These are phyloP conservation scores for Gossypium longicalyx DNA, from an alignment of 345 rosid genomes.

Conservation along the genomic window DNA sequence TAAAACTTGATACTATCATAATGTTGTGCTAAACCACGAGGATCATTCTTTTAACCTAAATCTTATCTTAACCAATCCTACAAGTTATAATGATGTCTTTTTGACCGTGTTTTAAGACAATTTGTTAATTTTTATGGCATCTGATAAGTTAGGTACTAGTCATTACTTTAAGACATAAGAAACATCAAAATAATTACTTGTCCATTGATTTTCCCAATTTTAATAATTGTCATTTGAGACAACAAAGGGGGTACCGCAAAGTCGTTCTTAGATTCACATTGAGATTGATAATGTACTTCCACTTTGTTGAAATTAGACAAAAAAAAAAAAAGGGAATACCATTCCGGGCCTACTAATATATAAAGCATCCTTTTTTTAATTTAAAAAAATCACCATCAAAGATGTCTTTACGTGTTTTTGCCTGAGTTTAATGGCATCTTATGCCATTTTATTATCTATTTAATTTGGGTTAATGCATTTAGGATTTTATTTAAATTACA, in stretches of 20 bases:
- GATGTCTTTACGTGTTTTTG: background rate
- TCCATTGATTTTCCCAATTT: constrained; percentile 9
- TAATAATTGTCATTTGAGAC: constrained; percentile 12
- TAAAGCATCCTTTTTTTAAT: background rate
- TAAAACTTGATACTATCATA: constrained; percentile 21
- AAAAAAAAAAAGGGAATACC: constrained; percentile 9
- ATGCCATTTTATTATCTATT: background rate
- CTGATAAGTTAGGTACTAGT: background rate
- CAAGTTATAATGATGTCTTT: constrained; percentile 20
- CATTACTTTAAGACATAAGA: background rate
- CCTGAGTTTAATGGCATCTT: background rate
- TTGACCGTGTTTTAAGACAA: constrained; percentile 14
- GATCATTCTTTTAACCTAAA: constrained; percentile 11
- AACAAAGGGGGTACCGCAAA: constrained; percentile 21
- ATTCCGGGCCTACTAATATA: constrained; percentile 2
- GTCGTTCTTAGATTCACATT: constrained; percentile 28
- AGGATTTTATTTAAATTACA: too few species aligned
- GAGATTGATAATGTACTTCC: constrained; percentile 20
- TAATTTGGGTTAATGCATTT: too few species aligned
- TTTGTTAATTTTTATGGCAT: constrained; percentile 28
- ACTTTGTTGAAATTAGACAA: constrained; percentile 25
- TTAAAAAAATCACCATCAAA: background rate
- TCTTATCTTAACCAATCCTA: constrained; percentile 6
- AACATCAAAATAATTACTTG: constrained; percentile 5
- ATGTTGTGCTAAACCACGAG: constrained; percentile 25